Evolutionary conservation across 2,329 filamentous ascomycete genomes (phyloP).

Genomic region (Fonsecaea erecta): DNA sequence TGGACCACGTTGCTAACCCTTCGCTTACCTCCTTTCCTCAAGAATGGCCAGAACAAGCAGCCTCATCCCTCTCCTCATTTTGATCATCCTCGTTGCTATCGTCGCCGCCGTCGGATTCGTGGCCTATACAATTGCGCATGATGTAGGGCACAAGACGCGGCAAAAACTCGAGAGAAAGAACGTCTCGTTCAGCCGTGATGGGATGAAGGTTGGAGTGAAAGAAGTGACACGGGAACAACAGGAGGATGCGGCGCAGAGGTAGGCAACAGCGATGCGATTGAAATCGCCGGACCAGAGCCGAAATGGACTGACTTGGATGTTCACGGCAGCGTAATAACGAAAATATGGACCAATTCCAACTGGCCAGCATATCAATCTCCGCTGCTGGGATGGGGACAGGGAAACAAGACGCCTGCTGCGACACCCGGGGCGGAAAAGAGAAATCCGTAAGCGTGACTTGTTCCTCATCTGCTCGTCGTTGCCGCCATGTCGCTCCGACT

Average conservation of each 20-base stretch:
- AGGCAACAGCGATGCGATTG: constrained; percentile 12
- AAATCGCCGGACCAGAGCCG: not conserved
- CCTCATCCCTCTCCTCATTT: constrained; percentile 61
- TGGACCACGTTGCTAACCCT: not conserved
- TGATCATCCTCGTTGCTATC: constrained; percentile 58
- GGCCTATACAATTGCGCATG: constrained; percentile 62
- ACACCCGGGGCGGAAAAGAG: constrained; percentile 29
- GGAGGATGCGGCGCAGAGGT: constrained; percentile 64
- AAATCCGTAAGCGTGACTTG: constrained; percentile 30
- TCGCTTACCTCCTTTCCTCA: not conserved
- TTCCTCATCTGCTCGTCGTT: no score
- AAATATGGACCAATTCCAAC: constrained; percentile 55
- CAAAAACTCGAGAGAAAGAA: constrained; percentile 69
- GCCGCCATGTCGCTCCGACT: not conserved
- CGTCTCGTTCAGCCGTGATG: constrained; percentile 63
- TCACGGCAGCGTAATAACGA: constrained; percentile 50
- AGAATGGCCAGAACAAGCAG: constrained; percentile 32
- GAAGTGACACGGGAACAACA: constrained; percentile 63
- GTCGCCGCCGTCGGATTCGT: constrained; percentile 61
- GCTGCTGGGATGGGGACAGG: constrained; percentile 43
- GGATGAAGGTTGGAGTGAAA: constrained; percentile 65
- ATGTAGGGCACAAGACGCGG: constrained; percentile 61
- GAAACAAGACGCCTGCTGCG: constrained; percentile 15
- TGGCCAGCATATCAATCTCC: constrained; percentile 54
- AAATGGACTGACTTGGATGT: constrained; percentile 1